Base-by-base conservation (phyloP, 73 alveolate genomes). In the Diophrys appendiculata region DNA sequence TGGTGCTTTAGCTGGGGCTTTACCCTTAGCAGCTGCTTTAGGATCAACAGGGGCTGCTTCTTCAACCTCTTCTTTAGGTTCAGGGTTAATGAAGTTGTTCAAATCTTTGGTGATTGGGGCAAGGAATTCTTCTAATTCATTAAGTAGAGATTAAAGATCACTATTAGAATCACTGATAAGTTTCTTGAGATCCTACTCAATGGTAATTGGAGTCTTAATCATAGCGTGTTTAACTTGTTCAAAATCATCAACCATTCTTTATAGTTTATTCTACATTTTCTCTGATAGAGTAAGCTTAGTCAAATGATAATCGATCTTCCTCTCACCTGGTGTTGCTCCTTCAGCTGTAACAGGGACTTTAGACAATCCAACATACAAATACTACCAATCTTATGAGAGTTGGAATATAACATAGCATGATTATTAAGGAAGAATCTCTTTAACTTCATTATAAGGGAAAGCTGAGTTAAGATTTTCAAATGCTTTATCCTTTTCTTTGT, bases 201-300 rank as follows among this genome's bases (percentile, higher is more conserved):
- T 94, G 27, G 94, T 92, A 33, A 95, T 93, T 18, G 97, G 98
- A 22, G 97, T 93, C 86, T 95, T 95, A 29, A 81, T 83, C 86
- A 93, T 75, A 23, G 88, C 81, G 68, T 85, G 81, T 68, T 93
- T 43, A 76, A 85, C 65, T 23, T 90, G 87, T 67, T 84, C 86
- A 55, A 93, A 80, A 29, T 73, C 85, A 68, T 93, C 97, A 52
- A 91, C 86, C 84, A 93, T 69, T 69, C 77, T 78, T 74, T 78
- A 87, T 69, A 91, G 73, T 27, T 70, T 88, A 52, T 81, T 90
- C 83, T 88, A 83, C 65, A 81, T 84, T 69, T 55, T 55, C 72
- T 89, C 91, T 29, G 92, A 69, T 35, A 95, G 86, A 22, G 92
- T 78, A 8, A 89, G 72, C 81, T 92, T 88, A 34, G 86, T 81